Conservation (phyloP, 768 basidiomycete genomes). For the Kwoniella mangroviensis region DNA sequence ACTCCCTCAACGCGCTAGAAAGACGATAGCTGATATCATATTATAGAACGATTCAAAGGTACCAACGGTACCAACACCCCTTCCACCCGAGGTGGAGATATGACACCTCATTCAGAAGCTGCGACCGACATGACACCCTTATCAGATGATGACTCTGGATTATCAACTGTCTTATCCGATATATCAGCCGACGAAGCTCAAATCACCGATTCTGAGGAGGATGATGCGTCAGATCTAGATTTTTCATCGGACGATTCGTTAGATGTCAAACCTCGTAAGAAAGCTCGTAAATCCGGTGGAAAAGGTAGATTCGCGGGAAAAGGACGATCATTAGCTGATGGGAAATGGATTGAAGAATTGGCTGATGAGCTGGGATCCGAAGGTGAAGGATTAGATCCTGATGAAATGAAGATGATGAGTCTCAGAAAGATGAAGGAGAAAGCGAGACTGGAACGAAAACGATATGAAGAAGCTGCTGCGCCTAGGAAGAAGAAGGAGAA, state of each 20-base stretch:
- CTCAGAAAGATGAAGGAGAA: conserved; percentile 25
- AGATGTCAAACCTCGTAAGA: background rate
- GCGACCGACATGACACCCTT: conserved; percentile 23
- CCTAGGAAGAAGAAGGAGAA: conserved; percentile 48
- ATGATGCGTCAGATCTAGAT: background rate
- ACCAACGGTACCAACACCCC: conserved; percentile 1
- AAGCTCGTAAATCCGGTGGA: background rate
- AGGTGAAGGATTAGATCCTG: conserved; percentile 25
- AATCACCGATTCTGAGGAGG: conserved; percentile 18
- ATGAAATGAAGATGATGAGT: conserved; percentile 20
- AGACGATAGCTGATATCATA: conserved; percentile 8
- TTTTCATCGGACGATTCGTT: conserved; percentile 22
- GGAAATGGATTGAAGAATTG: conserved; percentile 16
- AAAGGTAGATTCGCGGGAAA: conserved; percentile 26
- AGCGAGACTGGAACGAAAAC: conserved; percentile 50
- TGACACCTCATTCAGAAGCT: conserved; percentile 17
- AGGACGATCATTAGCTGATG: conserved; percentile 19
- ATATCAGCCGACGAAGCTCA: conserved; percentile 19
- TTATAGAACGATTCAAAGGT: conserved; percentile 13
- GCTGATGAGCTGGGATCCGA: conserved; percentile 22
- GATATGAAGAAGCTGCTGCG: conserved; percentile 32
- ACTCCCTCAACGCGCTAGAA: background rate
- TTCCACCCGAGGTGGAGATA: conserved; percentile 16
- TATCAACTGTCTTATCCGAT: conserved; percentile 17
- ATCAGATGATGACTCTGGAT: conserved; percentile 23